phyloP scores from a whole-genome alignment of 2,329 filamentous ascomycete species.

The Paracoccidioides brasiliensis region DNA sequence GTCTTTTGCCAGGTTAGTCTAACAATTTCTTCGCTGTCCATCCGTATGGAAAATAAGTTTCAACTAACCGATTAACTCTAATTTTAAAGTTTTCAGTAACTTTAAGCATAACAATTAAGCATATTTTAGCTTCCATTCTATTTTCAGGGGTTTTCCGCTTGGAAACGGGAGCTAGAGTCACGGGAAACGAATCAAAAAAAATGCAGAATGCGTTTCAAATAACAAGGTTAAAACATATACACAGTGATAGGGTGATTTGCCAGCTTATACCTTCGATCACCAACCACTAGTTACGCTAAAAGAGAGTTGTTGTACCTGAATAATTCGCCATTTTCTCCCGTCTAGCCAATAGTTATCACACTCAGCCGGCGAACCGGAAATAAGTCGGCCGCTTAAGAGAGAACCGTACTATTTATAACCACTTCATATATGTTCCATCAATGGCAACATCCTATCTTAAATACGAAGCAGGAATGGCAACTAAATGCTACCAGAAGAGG shows the following conservation, averaged over 20 bases:
- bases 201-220: background rate
- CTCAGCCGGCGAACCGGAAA: background rate
- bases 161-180: too few relatives aligned
- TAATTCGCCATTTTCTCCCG: background rate
- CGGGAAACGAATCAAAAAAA: background rate
- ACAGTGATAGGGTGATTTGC: constrained; percentile 2
- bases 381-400: background rate
- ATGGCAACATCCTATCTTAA: constrained; percentile 6
- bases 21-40: background rate
- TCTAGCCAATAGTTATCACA: background rate
- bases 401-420: background rate
- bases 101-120: background rate
- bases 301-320: background rate
- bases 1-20: too few relatives aligned
- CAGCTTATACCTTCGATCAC: background rate
- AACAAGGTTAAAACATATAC: background rate
- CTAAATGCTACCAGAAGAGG: constrained; percentile 16
- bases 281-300: constrained; percentile 5
- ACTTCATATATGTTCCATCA: constrained; percentile 4
- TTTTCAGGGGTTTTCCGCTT: too few relatives aligned
- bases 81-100: background rate
- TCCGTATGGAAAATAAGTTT: too few relatives aligned
- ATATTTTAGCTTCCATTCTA: background rate
- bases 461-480: constrained; percentile 15
- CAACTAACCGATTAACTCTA: background rate